phyloP scores from a whole-genome alignment of 2,329 filamentous ascomycete genomes.

The Botrytis tulipae region DNA sequence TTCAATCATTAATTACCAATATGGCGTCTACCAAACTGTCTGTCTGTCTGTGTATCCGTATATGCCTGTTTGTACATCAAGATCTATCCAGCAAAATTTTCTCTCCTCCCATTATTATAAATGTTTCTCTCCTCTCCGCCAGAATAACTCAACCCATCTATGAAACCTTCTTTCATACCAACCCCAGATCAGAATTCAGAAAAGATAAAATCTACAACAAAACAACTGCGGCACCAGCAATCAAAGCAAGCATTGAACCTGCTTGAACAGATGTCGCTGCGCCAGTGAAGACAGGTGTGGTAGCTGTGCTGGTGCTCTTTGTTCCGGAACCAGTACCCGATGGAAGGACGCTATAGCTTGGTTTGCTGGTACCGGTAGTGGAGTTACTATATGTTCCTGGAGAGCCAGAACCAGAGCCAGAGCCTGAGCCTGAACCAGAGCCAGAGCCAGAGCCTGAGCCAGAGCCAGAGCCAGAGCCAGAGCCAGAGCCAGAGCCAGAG shows the following conservation, averaged over 20 bases:
- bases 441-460: accelerated
- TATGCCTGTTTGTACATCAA: constrained; percentile 1
- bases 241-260: neutral
- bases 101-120: neutral
- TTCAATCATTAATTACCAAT: neutral
- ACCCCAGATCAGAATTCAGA: neutral
- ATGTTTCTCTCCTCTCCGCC: too few relatives aligned
- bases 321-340: neutral
- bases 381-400: constrained; percentile 12
- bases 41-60: neutral
- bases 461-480: neutral
- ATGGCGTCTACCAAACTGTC: neutral
- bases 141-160: too few relatives aligned
- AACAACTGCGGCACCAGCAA: neutral
- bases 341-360: neutral
- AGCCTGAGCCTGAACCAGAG: neutral
- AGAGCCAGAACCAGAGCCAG: neutral
- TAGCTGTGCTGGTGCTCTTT: neutral
- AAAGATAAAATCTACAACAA: neutral
- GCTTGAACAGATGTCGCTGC: neutral
- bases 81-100: neutral
- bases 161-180: neutral
- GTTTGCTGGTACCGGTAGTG: neutral
- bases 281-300: neutral
- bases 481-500: neutral